Evolutionary conservation across 768 basidiomycete species (phyloP).

Genomic region (Mycena rebaudengoi): DNA sequence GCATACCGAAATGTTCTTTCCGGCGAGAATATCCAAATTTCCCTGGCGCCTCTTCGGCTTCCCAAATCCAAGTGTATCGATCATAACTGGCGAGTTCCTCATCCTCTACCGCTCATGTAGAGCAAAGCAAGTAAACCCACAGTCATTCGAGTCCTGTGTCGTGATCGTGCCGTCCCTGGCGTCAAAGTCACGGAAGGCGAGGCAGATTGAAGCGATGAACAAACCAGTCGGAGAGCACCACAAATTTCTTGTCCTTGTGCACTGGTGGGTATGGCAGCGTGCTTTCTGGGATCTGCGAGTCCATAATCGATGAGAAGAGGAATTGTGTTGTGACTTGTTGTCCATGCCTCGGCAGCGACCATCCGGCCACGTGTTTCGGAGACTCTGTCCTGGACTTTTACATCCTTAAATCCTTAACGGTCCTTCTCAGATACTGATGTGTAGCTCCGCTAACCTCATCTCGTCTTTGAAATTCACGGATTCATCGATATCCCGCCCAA

Average conservation of each 20-base stretch:
- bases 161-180: constrained; percentile 94
- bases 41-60: constrained; percentile 73
- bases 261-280: constrained; percentile 84
- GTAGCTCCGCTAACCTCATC: too few relatives aligned
- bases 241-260: constrained; percentile 81
- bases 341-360: too few relatives aligned
- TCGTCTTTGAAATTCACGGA: too few relatives aligned
- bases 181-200: neutral
- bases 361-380: too few relatives aligned
- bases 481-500: too few relatives aligned
- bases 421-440: too few relatives aligned
- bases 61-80: constrained; percentile 92
- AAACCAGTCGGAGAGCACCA: constrained; percentile 92
- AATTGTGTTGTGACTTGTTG: too few relatives aligned
- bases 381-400: too few relatives aligned
- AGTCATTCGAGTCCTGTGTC: constrained; percentile 92
- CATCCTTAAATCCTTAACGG: too few relatives aligned
- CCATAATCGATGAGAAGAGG: too few relatives aligned
- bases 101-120: neutral
- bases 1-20: constrained; percentile 73
- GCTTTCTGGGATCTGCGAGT: constrained; percentile 67
- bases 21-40: constrained; percentile 77
- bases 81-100: constrained; percentile 63
- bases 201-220: constrained; percentile 33
- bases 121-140: constrained; percentile 49